Evolutionary conservation across 345 rosid genomes (phyloP), one percentile per base, ranked within the genome.

Genomic region (Bruguiera sexangula): DNA sequence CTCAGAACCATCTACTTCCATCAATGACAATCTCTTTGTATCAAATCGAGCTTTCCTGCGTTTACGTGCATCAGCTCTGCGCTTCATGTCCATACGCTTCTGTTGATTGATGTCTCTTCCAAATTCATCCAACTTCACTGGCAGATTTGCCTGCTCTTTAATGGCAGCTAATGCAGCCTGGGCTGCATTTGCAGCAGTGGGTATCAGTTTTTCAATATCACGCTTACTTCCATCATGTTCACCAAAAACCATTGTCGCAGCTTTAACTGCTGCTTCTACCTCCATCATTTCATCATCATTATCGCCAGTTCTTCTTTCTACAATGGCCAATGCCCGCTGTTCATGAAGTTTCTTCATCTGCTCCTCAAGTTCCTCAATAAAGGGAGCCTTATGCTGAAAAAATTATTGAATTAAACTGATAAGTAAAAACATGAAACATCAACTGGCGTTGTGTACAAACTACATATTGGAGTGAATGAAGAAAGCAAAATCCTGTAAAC

Each of bases 61-160:
- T 73, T 81, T 85, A 68, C 96, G 92, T n/a, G 91, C 92, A 80
- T 85, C 86, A 73, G 97, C 96, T 77, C 99, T 88, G 26, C 87
- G 89, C 72, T 76, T 83, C 72, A 77, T 77, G 67, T 89, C 96
- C 90, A 87, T 84, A 60, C 89, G 92, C 80, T 88, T 89, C 88
- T 95, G 93, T 69, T 82, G 82, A 80, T 92, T 95, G 65, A 79
- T 62, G 71, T 95, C 99, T 78, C 99, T 86, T 78, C 99, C 99
- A 78, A 88, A 84, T 84, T 95, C 97, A 86, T 95, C 99, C 72
- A 95, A 79, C 84, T 92, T 79, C 51, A 82, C 88, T 5, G 91
- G 87, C 59, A 87, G 81, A 76, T 83, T 80, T 9, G 62, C 67
- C 80, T 89, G 82, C 73, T 83, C 88, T 72, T 87, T 90, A 69